Evolutionary conservation across 2,329 filamentous ascomycete genomes (phyloP).

Genomic region (Myotisia sp.): DNA sequence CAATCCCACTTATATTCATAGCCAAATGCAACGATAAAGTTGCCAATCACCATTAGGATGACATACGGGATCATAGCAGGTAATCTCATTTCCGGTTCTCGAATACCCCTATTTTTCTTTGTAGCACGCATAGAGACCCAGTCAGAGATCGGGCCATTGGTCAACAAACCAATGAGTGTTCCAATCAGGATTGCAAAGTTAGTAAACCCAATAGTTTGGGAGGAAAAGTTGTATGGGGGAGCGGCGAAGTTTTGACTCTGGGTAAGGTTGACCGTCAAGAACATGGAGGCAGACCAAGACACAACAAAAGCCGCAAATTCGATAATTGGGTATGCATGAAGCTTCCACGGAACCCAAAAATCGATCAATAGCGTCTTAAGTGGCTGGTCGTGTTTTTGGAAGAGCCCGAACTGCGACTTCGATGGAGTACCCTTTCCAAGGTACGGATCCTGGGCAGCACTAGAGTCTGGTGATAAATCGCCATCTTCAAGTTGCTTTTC

Average conservation of each 20-base stretch:
- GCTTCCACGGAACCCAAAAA: conserved; percentile 48
- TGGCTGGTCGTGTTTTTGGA: conserved; percentile 34
- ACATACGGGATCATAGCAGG: conserved; percentile 45
- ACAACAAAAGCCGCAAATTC: conserved; percentile 49
- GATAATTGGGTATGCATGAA: conserved; percentile 49
- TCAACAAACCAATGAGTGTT: conserved; percentile 40
- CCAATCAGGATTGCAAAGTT: conserved; percentile 45
- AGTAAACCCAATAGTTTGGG: conserved; percentile 39
- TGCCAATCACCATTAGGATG: conserved; percentile 43
- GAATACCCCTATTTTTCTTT: conserved; percentile 38
- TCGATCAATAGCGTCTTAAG: conserved; percentile 36
- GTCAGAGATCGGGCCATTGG: conserved; percentile 42
- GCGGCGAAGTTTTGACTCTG: conserved; percentile 40
- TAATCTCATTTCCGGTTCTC: conserved; percentile 46
- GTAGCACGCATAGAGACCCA: conserved; percentile 44
- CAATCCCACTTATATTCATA: conserved; percentile 41
- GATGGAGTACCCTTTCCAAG: conserved; percentile 43
- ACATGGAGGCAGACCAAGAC: conserved; percentile 44
- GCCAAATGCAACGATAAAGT: conserved; percentile 42
- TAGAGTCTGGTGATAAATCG: background rate
- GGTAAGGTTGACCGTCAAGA: conserved; percentile 49
- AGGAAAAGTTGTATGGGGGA: conserved; percentile 41
- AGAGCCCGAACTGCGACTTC: conserved; percentile 43
- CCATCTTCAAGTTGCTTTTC: conserved; percentile 15
- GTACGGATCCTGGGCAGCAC: no score